Evolutionary conservation across 2,329 filamentous ascomycete species (phyloP).

Genomic region (Apiospora aurea): DNA sequence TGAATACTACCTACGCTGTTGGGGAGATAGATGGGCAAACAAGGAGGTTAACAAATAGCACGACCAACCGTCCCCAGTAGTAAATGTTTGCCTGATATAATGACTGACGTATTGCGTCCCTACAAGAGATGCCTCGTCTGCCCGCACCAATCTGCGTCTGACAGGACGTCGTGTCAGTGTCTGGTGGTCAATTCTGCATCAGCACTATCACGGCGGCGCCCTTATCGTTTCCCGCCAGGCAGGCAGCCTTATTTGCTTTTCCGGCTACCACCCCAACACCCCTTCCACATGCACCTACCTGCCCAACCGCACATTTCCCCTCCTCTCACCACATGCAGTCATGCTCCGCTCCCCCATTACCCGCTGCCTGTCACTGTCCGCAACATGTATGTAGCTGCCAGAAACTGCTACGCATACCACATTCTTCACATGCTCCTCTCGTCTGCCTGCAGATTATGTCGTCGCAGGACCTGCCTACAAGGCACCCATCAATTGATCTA

Average conservation of each 20-base stretch:
- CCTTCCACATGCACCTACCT: background rate
- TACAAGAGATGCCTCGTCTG: background rate
- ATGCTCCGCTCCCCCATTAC: background rate
- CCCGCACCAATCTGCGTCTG: background rate
- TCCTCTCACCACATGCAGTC: background rate
- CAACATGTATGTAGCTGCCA: background rate
- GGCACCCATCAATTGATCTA: background rate
- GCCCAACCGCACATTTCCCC: background rate
- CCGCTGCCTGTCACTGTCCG: too few species aligned
- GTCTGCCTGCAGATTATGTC: background rate
- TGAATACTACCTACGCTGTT: background rate
- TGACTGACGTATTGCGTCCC: background rate
- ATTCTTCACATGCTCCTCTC: background rate
- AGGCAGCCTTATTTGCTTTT: slow-evolving; percentile 1
- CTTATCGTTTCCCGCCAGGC: background rate
- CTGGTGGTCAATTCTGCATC: slow-evolving; percentile 3
- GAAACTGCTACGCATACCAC: background rate
- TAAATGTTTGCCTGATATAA: background rate
- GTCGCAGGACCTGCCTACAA: background rate
- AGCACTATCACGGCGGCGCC: background rate
- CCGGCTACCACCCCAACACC: background rate
- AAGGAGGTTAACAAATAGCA: background rate
- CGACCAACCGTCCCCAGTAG: background rate
- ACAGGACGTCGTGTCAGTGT: background rate
- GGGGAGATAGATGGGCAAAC: background rate